Evolutionary conservation across 352 stramenopile species (phyloP).

Genomic region (Globisporangium nodosum): DNA sequence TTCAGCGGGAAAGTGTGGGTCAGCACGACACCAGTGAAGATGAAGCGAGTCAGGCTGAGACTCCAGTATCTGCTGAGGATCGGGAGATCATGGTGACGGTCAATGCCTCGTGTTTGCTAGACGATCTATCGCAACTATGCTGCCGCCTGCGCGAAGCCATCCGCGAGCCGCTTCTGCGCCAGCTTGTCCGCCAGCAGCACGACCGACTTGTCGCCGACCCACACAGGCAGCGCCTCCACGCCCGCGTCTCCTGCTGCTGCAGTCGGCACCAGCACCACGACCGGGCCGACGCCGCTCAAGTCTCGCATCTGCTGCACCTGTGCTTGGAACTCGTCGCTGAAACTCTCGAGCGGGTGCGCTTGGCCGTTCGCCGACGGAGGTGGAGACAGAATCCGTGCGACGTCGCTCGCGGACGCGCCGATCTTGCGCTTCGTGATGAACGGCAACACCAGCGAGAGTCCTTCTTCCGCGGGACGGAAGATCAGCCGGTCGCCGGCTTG

Average conservation of each 20-base stretch:
- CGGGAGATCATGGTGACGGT: no score
- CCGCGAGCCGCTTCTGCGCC: constrained; percentile 34
- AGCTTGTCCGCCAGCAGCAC: constrained; percentile 50
- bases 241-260: background rate
- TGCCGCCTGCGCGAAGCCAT: background rate
- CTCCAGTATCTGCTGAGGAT: no score
- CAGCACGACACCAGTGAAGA: no score
- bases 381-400: constrained; percentile 19
- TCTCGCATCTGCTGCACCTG: constrained; percentile 21
- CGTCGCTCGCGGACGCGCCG: constrained; percentile 17
- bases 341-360: constrained; percentile 25
- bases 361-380: constrained; percentile 13
- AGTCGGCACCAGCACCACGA: constrained; percentile 25
- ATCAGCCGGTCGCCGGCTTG: constrained; percentile 34
- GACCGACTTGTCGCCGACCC: constrained; percentile 49
- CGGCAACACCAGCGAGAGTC: constrained; percentile 58
- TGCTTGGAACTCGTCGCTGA: constrained; percentile 30
- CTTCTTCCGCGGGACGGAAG: constrained; percentile 82
- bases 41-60: no score
- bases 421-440: constrained; percentile 79
- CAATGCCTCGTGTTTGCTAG: no score
- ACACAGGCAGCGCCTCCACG: constrained; percentile 39
- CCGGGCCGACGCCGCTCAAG: constrained; percentile 33
- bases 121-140: background rate
- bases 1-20: no score